A percentile compares a stretch with the other conserved stretches of the same genome.
Conservation (phyloP, 169 alveolate genomes). For the Cryptosporidium ryanae region DNA sequence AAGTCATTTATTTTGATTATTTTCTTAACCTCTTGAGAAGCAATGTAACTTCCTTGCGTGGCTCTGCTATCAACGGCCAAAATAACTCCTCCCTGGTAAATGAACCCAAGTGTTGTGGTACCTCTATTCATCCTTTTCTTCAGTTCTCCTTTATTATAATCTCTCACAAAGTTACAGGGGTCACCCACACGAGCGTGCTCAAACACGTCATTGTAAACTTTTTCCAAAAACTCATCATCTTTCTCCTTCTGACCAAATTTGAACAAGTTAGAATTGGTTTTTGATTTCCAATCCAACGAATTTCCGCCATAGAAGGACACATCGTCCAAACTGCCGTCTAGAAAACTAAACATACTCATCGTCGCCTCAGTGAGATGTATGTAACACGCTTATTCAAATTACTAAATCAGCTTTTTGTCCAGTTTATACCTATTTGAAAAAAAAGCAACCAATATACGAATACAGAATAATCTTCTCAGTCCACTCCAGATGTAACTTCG, state of each 20-base stretch:
- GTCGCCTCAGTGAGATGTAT: too few relatives aligned
- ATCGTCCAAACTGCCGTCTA: neutral
- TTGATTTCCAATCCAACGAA: neutral
- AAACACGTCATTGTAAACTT: conserved; percentile 25
- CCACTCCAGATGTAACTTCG: too few relatives aligned
- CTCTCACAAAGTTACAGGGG: conserved; percentile 51
- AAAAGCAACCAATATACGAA: too few relatives aligned
- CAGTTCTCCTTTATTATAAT: conserved; percentile 40
- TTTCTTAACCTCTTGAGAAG: conserved; percentile 95
- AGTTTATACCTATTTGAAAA: too few relatives aligned
- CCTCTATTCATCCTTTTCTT: conserved; percentile 87
- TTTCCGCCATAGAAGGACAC: neutral
- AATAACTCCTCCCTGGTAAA: conserved; percentile 94
- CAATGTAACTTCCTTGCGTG: conserved; percentile 96
- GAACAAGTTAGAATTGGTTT: neutral
- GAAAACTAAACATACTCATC: neutral
- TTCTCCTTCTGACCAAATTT: neutral
- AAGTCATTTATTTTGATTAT: conserved; percentile 96
- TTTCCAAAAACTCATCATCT: conserved; percentile 44
- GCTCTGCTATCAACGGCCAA: conserved; percentile 99
- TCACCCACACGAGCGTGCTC: conserved; percentile 22
- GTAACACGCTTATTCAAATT: too few relatives aligned
- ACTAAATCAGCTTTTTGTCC: too few relatives aligned
- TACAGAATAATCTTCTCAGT: too few relatives aligned
- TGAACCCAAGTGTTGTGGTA: conserved; percentile 97